Evolutionary conservation across 495 filamentous ascomycete genomes (phyloP).

Genomic region (Hyaloscypha variabilis): DNA sequence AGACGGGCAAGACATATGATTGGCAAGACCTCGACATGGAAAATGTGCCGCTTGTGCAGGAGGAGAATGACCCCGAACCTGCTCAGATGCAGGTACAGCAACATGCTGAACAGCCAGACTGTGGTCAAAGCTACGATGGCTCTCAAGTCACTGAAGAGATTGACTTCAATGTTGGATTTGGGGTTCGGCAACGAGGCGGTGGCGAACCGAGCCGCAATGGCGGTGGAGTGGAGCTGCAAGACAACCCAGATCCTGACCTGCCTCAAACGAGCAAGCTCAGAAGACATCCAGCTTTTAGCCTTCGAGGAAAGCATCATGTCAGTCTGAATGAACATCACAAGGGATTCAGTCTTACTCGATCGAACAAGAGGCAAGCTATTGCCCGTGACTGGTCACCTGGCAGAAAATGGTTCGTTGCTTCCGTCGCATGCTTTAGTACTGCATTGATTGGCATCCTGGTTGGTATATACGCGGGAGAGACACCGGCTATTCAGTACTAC

Average conservation of each 20-base stretch:
- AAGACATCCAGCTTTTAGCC: conserved; percentile 16
- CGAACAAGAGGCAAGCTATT: conserved; percentile 53
- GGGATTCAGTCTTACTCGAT: conserved; percentile 54
- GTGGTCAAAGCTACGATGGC: conserved; percentile 20
- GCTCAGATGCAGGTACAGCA: neutral
- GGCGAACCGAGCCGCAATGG: neutral
- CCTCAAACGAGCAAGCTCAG: conserved; percentile 28
- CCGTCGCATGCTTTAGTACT: conserved; percentile 70
- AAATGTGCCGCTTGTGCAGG: neutral
- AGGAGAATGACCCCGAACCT: conserved; percentile 4
- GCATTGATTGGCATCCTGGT: conserved; percentile 67
- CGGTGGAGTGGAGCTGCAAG: conserved; percentile 19
- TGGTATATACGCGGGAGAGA: conserved; percentile 75
- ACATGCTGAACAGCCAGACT: neutral
- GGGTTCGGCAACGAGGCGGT: conserved; percentile 16
- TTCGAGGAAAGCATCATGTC: conserved; percentile 38
- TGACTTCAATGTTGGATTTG: conserved; percentile 26
- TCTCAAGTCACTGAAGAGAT: conserved; percentile 18
- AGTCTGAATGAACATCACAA: conserved; percentile 35
- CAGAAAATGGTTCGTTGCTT: conserved; percentile 67
- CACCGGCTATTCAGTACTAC: conserved; percentile 73
- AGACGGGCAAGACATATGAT: conserved; percentile 25
- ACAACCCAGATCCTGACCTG: conserved; percentile 18
- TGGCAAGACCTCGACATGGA: conserved; percentile 26
- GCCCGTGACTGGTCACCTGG: conserved; percentile 66